Base-by-base conservation (phyloP, 805 yeast genomes). In the Hanseniaspora mollemarum region DNA sequence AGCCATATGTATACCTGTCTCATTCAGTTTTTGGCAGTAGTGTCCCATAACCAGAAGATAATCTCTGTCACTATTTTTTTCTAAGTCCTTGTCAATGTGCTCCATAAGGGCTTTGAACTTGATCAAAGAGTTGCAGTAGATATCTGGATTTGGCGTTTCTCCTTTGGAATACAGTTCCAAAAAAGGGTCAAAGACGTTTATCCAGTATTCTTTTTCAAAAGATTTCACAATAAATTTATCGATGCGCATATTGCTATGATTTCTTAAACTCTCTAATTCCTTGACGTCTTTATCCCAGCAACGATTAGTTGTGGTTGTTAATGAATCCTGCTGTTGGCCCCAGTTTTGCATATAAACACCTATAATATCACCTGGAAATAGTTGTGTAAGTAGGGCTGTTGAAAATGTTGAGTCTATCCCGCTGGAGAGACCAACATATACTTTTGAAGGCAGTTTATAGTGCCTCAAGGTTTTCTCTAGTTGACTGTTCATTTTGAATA, bases 301-400 rank as follows among this genome's bases (percentile, higher is more conserved):
- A 3, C 59, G 54, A 21, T 58, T 61, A 2, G 38, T 42, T 15
- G n/a, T 25, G 3, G 21, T 33, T 8, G 21, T n/a, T 22, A 42
- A 15, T 12, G 28, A 13, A 15, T 48, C 52, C 21, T 41, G 46
- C 32, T 49, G 46, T 22, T 49, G 22, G 2, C 54, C 54, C 96
- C 96, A 92, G 67, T 92, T 92, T 37, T 87, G 83, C 97, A 92
- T 92, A 65, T 84, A 90, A 1, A 92, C 72, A 0, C 96, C 98
- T 41, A 72, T 65, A 1, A 84, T 77, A 2, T 68, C 67, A 57
- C 73, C 76, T 31, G 67, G 61, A n/a, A 70, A 65, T 0, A 46
- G 18, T 8, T 40, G 43, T 6, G 85, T 69, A 57, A 72, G 79
- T 54, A 84, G 51, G 0, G 83, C 78, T 0, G 97, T 96, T 2